phyloP scores from a whole-genome alignment of 345 rosid genomes.

The Diplotaxis tenuifolia region DNA sequence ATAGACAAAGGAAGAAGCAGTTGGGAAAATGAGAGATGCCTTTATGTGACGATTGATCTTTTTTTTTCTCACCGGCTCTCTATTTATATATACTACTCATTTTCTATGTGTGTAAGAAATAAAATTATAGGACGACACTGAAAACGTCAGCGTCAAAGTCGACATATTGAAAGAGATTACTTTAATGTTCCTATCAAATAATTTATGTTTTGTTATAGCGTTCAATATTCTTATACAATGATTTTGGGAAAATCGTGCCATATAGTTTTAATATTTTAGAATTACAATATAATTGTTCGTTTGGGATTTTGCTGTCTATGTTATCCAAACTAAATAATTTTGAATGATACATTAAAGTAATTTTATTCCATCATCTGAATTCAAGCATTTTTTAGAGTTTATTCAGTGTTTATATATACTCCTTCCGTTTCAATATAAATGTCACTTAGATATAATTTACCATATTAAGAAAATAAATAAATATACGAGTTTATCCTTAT shows the following conservation, averaged over 20 bases:
- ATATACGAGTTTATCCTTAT: no score
- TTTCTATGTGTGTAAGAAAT: neutral
- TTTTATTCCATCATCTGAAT: neutral
- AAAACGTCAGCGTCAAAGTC: constrained; percentile 26
- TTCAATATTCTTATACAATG: neutral
- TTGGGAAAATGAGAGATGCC: constrained; percentile 1
- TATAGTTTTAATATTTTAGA: neutral
- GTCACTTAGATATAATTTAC: no score
- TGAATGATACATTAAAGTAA: neutral
- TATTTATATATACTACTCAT: constrained; percentile 17
- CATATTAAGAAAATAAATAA: no score
- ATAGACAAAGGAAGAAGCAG: neutral
- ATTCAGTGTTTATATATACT: neutral
- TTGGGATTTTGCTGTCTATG: neutral
- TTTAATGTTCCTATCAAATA: neutral
- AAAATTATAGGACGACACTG: neutral
- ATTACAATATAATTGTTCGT: neutral
- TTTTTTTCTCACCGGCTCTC: constrained; percentile 1
- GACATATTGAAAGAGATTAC: neutral
- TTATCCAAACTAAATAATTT: neutral
- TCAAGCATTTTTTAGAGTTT: neutral
- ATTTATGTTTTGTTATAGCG: neutral
- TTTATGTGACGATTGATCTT: neutral
- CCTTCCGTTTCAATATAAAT: no score
- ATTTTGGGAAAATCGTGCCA: neutral